Evolutionary conservation across 768 basidiomycete genomes (phyloP), one percentile per base, ranked within the genome.

Genomic region (Asterophora lycoperdoides): DNA sequence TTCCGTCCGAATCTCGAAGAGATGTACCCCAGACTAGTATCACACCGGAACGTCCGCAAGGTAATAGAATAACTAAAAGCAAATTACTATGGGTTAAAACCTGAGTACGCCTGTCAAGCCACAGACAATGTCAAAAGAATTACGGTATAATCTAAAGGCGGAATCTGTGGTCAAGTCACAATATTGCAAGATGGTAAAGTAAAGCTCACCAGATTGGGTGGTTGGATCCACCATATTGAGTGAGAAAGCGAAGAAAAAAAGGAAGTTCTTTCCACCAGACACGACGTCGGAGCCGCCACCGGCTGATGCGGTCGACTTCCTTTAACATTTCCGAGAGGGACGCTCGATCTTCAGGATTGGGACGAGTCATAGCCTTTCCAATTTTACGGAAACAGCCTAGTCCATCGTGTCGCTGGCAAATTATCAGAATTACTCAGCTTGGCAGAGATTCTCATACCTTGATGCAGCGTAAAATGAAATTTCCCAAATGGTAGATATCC

Each of bases 361-460:
- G 11, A 5, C 33, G 20, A 14, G 51, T 43, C 51, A 52, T 52
- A 11, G 41, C 33, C 18, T 51, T 35, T 4, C 36, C 37, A 4
- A 51, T 35, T 9, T 30, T 33, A 4, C 28, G 26, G 10, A 51
- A 41, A 14, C 3, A 7, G 26, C 35, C 44, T 3, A 46, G 44
- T 20, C 50, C 50, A 20, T 51, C 38, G 32, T 46, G 41, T 41
- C 46, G 26, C 50, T 51, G n/a, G 35, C 32, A 4, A 17, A 11
- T 35, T 9, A 42, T 19, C n/a, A n/a, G n/a, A 11, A 37, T 33
- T 14, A 17, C 17, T 5, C 19, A 18, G 2, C 35, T 3, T 29
- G n/a, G n/a, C n/a, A n/a, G n/a, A n/a, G n/a, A n/a, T n/a, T n/a
- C n/a, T n/a, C n/a, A n/a, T n/a, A n/a, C n/a, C n/a, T n/a, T n/a